Evolutionary conservation across 331 rosid species (phyloP).

Genomic region (Pyrus hybrid): DNA sequence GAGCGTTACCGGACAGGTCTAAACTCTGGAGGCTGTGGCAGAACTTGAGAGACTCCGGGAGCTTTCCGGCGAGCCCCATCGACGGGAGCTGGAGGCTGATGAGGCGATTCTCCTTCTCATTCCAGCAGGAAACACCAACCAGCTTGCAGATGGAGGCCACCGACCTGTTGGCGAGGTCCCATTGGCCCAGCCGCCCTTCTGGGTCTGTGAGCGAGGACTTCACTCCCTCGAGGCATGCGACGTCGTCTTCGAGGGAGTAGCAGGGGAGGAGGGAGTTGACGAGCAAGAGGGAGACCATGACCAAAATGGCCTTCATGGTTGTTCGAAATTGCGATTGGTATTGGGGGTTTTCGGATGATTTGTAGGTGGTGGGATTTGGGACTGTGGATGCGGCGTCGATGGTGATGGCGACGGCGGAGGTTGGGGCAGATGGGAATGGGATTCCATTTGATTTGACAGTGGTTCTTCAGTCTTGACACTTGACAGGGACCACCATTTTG

Average conservation of each 20-base stretch:
- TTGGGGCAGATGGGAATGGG: background rate
- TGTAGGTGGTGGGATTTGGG: background rate
- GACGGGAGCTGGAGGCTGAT: conserved; percentile 41
- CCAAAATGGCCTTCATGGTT: conserved; percentile 10
- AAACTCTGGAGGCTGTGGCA: conserved; percentile 46
- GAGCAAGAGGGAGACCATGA: conserved; percentile 3
- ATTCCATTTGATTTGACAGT: conserved; percentile 3
- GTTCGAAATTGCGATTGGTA: background rate
- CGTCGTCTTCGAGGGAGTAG: conserved; percentile 35
- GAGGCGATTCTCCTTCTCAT: conserved; percentile 47
- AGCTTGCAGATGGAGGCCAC: conserved; percentile 44
- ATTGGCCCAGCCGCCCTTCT: conserved; percentile 24
- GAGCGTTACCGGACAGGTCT: conserved; percentile 35
- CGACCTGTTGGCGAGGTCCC: conserved; percentile 32
- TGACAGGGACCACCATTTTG: background rate
- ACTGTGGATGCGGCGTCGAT: background rate
- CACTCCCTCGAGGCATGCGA: conserved; percentile 39
- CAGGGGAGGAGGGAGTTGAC: background rate
- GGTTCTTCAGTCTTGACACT: background rate
- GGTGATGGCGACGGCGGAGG: background rate
- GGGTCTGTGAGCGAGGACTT: conserved; percentile 37
- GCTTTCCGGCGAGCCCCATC: conserved; percentile 39
- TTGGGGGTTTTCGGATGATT: background rate
- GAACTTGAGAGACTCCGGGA: conserved; percentile 40
- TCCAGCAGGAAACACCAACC: conserved; percentile 49